These are phyloP conservation scores for Xylariaceae sp. DNA, from an alignment of 2,329 filamentous ascomycete genomes.

Conservation along the genomic window DNA sequence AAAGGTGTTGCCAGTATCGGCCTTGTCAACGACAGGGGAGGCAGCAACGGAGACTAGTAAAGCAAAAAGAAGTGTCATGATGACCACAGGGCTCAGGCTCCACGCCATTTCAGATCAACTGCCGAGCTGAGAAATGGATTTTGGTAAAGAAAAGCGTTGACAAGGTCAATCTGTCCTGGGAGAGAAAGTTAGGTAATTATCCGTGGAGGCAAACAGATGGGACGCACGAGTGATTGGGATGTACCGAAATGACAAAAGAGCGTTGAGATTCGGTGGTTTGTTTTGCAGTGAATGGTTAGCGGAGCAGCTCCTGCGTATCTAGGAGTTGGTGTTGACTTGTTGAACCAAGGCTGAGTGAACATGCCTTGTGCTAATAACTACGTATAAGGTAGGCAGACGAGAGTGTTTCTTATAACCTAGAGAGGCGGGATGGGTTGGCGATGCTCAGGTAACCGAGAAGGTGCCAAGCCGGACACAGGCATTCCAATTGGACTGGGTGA, in stretches of 20 bases:
- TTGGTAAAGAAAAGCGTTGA: not conserved
- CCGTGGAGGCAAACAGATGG: constrained; percentile 5
- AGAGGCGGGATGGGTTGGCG: not conserved
- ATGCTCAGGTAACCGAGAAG: not conserved
- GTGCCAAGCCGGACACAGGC: constrained; percentile 2
- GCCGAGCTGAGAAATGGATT: not conserved
- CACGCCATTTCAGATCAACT: constrained; percentile 26
- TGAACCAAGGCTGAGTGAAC: no score
- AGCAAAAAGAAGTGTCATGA: constrained; percentile 30
- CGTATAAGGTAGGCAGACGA: not conserved
- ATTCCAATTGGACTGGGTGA: not conserved
- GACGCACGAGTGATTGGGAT: not conserved
- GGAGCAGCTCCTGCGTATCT: no score
- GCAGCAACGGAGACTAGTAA: constrained; percentile 26
- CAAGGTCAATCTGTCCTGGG: not conserved
- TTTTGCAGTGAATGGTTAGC: not conserved
- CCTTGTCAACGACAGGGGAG: constrained; percentile 14
- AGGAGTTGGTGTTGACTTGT: no score
- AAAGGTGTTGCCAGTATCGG: constrained; percentile 28
- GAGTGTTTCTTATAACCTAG: constrained; percentile 18
- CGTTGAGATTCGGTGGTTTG: no score
- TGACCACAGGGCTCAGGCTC: constrained; percentile 24
- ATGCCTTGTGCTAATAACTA: no score
- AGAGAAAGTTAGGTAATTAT: not conserved
- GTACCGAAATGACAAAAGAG: not conserved